Conservation (phyloP, 208 protist species). For the Crithidia bombi region DNA sequence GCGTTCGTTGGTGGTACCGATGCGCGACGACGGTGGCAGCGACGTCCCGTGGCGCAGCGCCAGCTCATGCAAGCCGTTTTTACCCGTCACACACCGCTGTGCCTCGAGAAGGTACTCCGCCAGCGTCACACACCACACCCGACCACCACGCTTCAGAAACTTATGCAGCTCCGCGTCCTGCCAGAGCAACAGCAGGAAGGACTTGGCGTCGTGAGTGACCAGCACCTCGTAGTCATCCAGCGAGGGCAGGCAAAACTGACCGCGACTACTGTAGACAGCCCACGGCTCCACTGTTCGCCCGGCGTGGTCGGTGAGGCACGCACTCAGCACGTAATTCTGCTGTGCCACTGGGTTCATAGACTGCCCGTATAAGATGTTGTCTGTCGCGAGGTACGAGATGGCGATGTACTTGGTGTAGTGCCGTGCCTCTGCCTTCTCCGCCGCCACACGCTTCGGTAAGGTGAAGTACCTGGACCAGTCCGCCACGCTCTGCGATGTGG, state of each 20-base stretch:
- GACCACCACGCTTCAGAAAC: constrained; percentile 79
- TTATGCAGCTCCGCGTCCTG: constrained; percentile 59
- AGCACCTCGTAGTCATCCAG: constrained; percentile 76
- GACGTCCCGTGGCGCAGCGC: constrained; percentile 62
- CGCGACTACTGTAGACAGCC: constrained; percentile 56
- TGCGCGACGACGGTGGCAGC: constrained; percentile 52
- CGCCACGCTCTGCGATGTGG: constrained; percentile 42
- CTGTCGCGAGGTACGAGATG: constrained; percentile 73
- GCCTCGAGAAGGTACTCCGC: constrained; percentile 85
- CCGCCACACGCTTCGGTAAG: constrained; percentile 37
- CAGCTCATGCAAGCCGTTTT: constrained; percentile 60
- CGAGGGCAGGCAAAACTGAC: constrained; percentile 61
- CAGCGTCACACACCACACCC: constrained; percentile 88
- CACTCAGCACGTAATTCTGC: constrained; percentile 68
- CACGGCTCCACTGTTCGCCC: constrained; percentile 69
- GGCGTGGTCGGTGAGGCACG: constrained; percentile 53
- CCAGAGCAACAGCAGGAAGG: constrained; percentile 66
- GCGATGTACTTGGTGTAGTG: constrained; percentile 67
- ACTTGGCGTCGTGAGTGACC: constrained; percentile 81
- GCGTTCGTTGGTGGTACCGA: constrained; percentile 48
- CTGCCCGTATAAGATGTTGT: constrained; percentile 60
- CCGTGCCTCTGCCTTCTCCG: constrained; percentile 54
- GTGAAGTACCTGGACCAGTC: constrained; percentile 61
- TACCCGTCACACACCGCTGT: constrained; percentile 60
- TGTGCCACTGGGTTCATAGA: constrained; percentile 60